These are phyloP conservation scores for Phytophthora idaei DNA, from an alignment of 352 stramenopile genomes.

Conservation along the genomic window DNA sequence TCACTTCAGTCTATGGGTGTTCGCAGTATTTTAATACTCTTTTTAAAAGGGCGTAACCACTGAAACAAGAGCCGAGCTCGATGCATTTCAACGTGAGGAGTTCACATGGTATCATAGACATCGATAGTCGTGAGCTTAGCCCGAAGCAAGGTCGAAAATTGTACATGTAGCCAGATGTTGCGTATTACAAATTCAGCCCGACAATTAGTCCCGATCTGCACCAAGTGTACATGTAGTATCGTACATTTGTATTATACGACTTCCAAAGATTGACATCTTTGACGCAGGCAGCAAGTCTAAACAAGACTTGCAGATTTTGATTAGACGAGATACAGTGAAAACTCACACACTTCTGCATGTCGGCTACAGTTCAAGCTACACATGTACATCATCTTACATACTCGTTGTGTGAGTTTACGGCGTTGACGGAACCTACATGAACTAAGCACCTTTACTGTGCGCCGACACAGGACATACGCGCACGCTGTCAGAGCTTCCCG, in stretches of 20 bases:
- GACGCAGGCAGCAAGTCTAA: slow-evolving; percentile 3
- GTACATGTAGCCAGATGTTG: slow-evolving; percentile 13
- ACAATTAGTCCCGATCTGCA: slow-evolving; percentile 17
- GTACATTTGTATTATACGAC: slow-evolving; percentile 1
- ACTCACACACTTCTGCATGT: not conserved
- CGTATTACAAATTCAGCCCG: not conserved
- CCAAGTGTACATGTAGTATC: slow-evolving; percentile 11
- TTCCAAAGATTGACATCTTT: slow-evolving; percentile 2
- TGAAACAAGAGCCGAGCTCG: not conserved
- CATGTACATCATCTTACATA: not conserved
- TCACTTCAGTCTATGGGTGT: not conserved
- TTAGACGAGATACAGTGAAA: slow-evolving; percentile 22
- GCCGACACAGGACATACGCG: not conserved
- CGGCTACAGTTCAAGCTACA: not conserved
- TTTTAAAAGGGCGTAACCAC: too few species aligned
- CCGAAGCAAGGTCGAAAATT: not conserved
- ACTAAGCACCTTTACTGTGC: too few species aligned
- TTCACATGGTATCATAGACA: not conserved
- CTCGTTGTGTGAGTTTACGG: too few species aligned
- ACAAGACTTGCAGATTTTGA: slow-evolving; percentile 5
- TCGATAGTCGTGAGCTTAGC: not conserved
- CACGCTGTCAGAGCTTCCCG: slow-evolving; percentile 14
- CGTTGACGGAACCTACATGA: too few species aligned
- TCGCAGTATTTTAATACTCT: not conserved
- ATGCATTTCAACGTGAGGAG: not conserved